Evolutionary conservation across 2,329 filamentous ascomycete species (phyloP), one percentile per base, ranked within the genome.

Genomic region (Fusarium foetens): DNA sequence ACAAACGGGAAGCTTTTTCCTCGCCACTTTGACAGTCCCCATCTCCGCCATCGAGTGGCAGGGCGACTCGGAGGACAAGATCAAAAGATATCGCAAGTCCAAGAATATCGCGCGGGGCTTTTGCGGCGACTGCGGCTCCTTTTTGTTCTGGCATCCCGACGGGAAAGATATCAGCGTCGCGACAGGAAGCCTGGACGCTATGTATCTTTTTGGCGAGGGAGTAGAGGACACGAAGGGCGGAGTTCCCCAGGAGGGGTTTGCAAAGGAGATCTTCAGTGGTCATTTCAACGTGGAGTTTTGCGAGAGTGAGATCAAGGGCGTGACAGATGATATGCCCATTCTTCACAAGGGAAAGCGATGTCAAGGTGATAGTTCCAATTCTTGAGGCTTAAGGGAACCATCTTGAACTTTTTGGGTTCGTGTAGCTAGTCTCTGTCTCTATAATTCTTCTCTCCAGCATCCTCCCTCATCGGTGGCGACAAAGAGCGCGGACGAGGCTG

Each of bases 1-100:
- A 25, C 66, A 68, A 8, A 68, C 66, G 0, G 66, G 66, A 23
- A 46, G 58, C 21, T 68, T 68, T 8, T 68, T 68, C 11, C 46
- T 63, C 1, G 21, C 66, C 0, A 58, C 64, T 0, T 27, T 68
- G 12, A 63, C 43, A 1, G 45, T 53, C 1, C 27, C 66, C 1
- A 0, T 33, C 5, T 35, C 35, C 0, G n/a, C 64, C 1, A 38
- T 58, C 0, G 13, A 58, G 7, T 68, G 66, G 66, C 58, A 68
- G 16, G 41, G 35, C 1, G 2, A 35, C 16, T 57, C 66, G 0
- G 38, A 45, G 5, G n/a, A 16, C 0, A 46, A 21, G 3, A 55
- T 68, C 6, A 63, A 48, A 8, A 57, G 8, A 41, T 68, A 48
- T 9, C 31, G n/a, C 19, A 62, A 67, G 16, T 43, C 66, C 3